Evolutionary conservation across 768 basidiomycete genomes (phyloP), one percentile per base, ranked within the genome.

Genomic region (Boletus reticuloceps): DNA sequence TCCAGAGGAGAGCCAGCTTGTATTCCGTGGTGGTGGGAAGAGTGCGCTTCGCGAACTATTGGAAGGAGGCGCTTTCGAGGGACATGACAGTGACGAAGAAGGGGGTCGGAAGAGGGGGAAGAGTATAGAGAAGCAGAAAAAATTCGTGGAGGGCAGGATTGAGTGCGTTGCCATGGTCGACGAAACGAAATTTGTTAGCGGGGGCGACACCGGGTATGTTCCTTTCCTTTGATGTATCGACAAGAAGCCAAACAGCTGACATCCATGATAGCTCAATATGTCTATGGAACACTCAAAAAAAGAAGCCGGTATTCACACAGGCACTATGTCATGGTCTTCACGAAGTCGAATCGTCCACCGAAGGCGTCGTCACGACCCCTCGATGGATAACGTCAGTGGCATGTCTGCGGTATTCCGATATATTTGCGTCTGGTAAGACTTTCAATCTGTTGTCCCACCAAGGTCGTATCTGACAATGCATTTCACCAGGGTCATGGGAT

Each of bases 111-210:
- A 56, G 54, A 78, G 73, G 56, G 73, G 71, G 41, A 72, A 70
- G 53, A 45, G 45, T 13, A 10, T 10, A 25, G 48, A 36, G 13
- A 65, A 56, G 22, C 64, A 63, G 40, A 73, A 74, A 58, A 66
- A 63, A 52, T 96, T 87, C 62, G 75, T 94, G 10, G 97, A 98
- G 69, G 96, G 94, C 0, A 94, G 91, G 63, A 77, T 98, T 48
- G 95, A 98, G 53, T 88, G 86, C 60, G 88, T 96, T 16, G 86
- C 90, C 14, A 94, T 98, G 94, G 79, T 99, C 51, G 97, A 99
- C 69, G 96, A 98, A 73, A 82, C 82, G 34, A 91, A 87, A 7
- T 95, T 98, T 68, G 73, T 98, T 37, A 95, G 86, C 59, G 96
- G 96, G 1, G 97, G 97, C 5, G 95, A 99, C 70, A 95, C 91